Evolutionary conservation across 768 basidiomycete species (phyloP), one percentile per base, ranked within the genome.

Genomic region (Tulasnella sp.): DNA sequence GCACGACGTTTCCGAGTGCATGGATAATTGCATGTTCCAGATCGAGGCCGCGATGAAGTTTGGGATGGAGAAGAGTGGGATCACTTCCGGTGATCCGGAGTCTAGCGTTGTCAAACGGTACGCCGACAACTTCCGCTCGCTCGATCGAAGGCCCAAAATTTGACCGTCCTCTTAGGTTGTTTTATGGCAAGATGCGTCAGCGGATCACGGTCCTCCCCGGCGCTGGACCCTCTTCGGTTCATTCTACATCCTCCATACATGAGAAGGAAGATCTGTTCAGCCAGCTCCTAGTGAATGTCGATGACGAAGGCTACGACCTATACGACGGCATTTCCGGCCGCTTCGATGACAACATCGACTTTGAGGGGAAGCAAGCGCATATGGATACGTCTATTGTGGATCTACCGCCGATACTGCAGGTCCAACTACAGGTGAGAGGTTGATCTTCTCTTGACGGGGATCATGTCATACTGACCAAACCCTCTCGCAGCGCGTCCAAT

Each of bases 21-120:
- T 99, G 93, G 97, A 99, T 85, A 99, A 99, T 83, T 97, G 97
- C 87, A 93, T 99, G 89, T 98, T 98, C 86, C 98, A 99, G 85
- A 96, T 99, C 75, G 98, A 99, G 85, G 93, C 95, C 4, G 96
- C 96, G 0, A 84, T 95, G 52, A 93, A 93, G 83, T 93, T 96
- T 80, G 90, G 79, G 16, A 56, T 75, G 74, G 80, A 46, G n/a
- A 81, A 80, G 72, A 68, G 16, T 79, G 82, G 58, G 79, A 86
- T 85, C 48, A 87, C 84, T 14, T 84, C 86, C 31, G 88, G 87
- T 81, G 88, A 88, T 48, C 78, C 74, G 2, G 91, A 90, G 83
- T 89, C 88, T 0, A 95, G 95, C 81, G 88, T 97, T 14, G 92
- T 98, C 71, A 95, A 96, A 85, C 88, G 92, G 96, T 96, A 46